Conservation (phyloP, 306 rosid genomes). For the Vigna radiata region DNA sequence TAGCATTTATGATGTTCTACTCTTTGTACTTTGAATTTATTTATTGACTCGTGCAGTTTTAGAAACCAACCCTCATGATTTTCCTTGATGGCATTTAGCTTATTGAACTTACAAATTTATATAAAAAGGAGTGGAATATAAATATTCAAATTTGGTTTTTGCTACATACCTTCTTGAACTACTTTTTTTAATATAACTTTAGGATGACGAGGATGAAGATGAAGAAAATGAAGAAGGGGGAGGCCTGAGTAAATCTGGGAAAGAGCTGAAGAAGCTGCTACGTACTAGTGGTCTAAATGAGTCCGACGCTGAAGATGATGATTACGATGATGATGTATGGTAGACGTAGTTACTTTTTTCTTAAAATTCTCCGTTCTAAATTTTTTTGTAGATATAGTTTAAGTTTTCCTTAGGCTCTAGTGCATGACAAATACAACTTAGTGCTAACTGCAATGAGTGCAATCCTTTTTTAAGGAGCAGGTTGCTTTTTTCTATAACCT, state of each 20-base stretch:
- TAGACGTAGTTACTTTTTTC: neutral
- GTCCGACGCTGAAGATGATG: constrained; percentile 83
- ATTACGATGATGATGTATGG: constrained; percentile 64
- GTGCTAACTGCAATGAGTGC: constrained; percentile 8
- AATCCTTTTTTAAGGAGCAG: neutral
- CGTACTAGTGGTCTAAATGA: constrained; percentile 69
- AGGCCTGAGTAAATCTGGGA: constrained; percentile 86
- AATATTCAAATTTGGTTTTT: constrained; percentile 7
- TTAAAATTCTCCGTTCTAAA: neutral
- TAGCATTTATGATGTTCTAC: neutral
- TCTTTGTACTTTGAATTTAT: neutral
- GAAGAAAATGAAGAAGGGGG: constrained; percentile 75
- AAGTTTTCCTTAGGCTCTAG: neutral
- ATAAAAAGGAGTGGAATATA: neutral
- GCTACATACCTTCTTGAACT: constrained; percentile 8
- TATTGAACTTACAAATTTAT: neutral
- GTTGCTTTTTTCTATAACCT: constrained; percentile 17
- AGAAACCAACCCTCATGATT: constrained; percentile 2
- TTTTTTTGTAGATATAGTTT: constrained; percentile 2
- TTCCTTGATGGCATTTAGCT: constrained; percentile 17
- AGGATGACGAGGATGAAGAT: constrained; percentile 74
- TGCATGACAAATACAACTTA: neutral
- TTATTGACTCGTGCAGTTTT: neutral
- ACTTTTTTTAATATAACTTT: neutral
- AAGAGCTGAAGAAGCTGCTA: constrained; percentile 84